These are phyloP conservation scores for Amorphotheca resinae DNA, from an alignment of 495 filamentous ascomycete species.

Conservation along the genomic window DNA sequence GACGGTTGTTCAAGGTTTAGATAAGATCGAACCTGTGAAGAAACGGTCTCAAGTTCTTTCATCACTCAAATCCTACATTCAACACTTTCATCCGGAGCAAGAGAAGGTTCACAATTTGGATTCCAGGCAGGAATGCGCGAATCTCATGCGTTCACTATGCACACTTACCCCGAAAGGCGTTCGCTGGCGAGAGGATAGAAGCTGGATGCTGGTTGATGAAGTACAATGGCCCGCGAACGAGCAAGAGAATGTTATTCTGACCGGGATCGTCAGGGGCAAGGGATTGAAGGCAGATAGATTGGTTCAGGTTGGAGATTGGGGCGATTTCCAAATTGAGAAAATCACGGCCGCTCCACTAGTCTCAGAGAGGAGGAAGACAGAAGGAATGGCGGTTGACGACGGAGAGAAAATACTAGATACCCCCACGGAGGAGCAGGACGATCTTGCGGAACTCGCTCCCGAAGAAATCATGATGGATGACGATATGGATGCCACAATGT, in stretches of 20 bases:
- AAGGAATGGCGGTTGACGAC: slow-evolving; percentile 59
- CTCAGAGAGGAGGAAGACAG: slow-evolving; percentile 40
- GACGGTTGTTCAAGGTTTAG: slow-evolving; percentile 65
- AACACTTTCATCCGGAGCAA: slow-evolving; percentile 79
- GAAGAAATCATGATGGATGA: slow-evolving; percentile 66
- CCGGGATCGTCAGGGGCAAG: slow-evolving; percentile 76
- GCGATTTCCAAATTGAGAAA: slow-evolving; percentile 85
- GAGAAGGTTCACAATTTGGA: slow-evolving; percentile 82
- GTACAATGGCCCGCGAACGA: slow-evolving; percentile 52
- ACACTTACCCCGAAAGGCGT: slow-evolving; percentile 84
- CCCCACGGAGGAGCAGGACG: slow-evolving; percentile 68
- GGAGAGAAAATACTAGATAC: slow-evolving; percentile 45
- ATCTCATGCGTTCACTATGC: slow-evolving; percentile 80
- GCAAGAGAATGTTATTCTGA: slow-evolving; percentile 51
- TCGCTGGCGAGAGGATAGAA: slow-evolving; percentile 82
- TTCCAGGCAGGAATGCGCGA: slow-evolving; percentile 75
- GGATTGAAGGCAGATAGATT: slow-evolving; percentile 81
- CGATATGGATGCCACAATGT: slow-evolving; percentile 30
- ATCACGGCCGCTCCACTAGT: slow-evolving; percentile 59
- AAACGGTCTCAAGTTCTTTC: slow-evolving; percentile 57
- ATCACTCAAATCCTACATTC: slow-evolving; percentile 81
- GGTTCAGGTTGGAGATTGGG: slow-evolving; percentile 87
- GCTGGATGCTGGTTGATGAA: slow-evolving; percentile 86
- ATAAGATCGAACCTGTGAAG: slow-evolving; percentile 67
- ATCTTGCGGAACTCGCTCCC: slow-evolving; percentile 70